phyloP scores from a whole-genome alignment of 352 stramenopile species.

The Phytophthora cajani region DNA sequence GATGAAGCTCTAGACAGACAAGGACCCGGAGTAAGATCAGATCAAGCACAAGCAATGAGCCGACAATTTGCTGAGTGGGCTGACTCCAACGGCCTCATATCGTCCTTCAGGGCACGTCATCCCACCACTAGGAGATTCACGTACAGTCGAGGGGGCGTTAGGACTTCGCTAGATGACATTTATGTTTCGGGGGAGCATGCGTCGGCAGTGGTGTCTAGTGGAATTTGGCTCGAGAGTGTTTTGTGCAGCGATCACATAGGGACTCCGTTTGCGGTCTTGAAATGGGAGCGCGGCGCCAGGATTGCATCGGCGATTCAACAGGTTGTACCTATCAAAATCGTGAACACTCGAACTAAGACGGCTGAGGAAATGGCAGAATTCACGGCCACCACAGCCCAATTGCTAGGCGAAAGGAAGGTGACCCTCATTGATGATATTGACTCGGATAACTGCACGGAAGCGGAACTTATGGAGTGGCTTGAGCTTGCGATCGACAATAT shows the following conservation, averaged over 20 bases:
- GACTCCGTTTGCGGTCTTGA: background rate
- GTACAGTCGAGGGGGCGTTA: no score
- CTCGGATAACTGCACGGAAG: background rate
- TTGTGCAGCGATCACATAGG: conserved; percentile 9
- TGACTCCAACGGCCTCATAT: no score
- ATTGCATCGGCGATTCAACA: background rate
- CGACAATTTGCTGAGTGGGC: no score
- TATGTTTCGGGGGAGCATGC: no score
- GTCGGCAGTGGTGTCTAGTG: no score
- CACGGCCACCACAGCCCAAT: background rate
- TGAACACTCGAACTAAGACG: conserved; percentile 7
- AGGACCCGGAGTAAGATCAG: no score
- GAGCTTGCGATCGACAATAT: conserved; percentile 9
- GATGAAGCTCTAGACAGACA: no score
- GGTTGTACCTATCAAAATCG: background rate
- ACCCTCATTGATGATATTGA: conserved; percentile 5
- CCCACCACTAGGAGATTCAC: no score
- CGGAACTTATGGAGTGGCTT: background rate
- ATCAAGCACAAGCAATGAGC: no score
- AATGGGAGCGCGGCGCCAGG: background rate
- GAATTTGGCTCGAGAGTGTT: no score
- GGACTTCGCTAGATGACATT: no score
- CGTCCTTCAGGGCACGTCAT: no score
- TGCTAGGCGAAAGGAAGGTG: background rate
- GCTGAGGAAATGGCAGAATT: conserved; percentile 1